Conservation (phyloP, 208 protist species). For the Porcisia deanei region DNA sequence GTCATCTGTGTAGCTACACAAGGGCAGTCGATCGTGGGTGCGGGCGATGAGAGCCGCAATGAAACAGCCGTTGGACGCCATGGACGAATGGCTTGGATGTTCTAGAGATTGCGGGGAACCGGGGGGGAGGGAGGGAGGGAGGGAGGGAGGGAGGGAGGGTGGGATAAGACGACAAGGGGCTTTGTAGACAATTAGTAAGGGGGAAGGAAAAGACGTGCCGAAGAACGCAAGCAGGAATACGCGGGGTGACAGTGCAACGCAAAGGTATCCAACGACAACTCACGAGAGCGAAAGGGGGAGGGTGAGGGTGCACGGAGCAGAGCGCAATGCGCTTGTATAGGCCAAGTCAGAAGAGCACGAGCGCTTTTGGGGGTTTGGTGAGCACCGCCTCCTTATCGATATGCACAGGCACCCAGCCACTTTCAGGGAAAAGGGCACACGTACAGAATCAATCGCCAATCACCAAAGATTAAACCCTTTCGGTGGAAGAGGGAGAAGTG, state of each 20-base stretch:
- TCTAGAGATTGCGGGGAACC: neutral
- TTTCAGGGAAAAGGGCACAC: neutral
- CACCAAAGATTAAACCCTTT: neutral
- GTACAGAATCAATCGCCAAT: neutral
- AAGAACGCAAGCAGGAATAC: conserved; percentile 15
- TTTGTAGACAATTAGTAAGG: no score
- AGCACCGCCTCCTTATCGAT: neutral
- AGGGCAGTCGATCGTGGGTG: conserved; percentile 77
- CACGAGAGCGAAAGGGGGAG: neutral
- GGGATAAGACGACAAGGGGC: no score
- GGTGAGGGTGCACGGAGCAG: neutral
- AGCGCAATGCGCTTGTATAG: neutral
- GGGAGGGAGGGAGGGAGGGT: neutral
- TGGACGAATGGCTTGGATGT: conserved; percentile 9
- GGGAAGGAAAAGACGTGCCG: neutral
- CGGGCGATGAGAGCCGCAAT: conserved; percentile 86
- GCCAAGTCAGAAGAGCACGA: neutral
- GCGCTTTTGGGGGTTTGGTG: neutral
- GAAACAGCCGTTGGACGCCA: conserved; percentile 88
- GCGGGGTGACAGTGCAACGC: neutral
- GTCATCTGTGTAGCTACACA: conserved; percentile 87
- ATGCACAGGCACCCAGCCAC: neutral
- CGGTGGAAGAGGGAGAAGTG: no score
- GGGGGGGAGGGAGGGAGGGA: neutral
- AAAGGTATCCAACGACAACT: neutral